Evolutionary conservation across 208 protist species (phyloP).

Genomic region (Crithidia brevicula): DNA sequence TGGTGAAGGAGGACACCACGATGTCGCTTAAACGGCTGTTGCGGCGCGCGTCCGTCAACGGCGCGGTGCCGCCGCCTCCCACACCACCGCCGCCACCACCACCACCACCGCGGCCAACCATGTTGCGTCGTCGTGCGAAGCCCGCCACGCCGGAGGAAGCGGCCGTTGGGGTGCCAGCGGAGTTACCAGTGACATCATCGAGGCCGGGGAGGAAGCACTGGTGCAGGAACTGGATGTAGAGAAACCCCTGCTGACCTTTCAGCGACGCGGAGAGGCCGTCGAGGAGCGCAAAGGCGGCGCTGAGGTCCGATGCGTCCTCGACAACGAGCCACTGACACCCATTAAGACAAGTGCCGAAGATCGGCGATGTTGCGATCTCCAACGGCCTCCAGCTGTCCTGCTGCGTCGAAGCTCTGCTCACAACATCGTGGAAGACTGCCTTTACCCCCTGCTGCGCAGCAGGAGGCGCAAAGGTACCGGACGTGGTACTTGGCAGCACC

Average conservation of each 20-base stretch:
- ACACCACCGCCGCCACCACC: neutral
- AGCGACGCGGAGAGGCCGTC: neutral
- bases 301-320: constrained; percentile 34
- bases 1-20: constrained; percentile 49
- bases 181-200: no score
- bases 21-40: constrained; percentile 29
- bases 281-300: constrained; percentile 8
- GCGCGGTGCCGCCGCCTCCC: neutral
- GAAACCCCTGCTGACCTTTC: constrained; percentile 16
- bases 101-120: neutral
- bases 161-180: neutral
- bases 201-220: constrained; percentile 30
- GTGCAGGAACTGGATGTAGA: constrained; percentile 41
- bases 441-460: neutral
- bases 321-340: constrained; percentile 42
- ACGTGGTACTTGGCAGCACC: neutral
- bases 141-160: constrained; percentile 3
- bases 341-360: constrained; percentile 52
- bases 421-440: constrained; percentile 28
- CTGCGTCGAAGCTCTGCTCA: constrained; percentile 17
- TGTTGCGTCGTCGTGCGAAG: constrained; percentile 7
- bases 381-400: constrained; percentile 18
- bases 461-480: neutral
- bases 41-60: neutral
- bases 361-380: constrained; percentile 44